Base-by-base conservation (phyloP, 225 moss, liverwort and hornwort genomes). In the Takakia lepidozioides region DNA sequence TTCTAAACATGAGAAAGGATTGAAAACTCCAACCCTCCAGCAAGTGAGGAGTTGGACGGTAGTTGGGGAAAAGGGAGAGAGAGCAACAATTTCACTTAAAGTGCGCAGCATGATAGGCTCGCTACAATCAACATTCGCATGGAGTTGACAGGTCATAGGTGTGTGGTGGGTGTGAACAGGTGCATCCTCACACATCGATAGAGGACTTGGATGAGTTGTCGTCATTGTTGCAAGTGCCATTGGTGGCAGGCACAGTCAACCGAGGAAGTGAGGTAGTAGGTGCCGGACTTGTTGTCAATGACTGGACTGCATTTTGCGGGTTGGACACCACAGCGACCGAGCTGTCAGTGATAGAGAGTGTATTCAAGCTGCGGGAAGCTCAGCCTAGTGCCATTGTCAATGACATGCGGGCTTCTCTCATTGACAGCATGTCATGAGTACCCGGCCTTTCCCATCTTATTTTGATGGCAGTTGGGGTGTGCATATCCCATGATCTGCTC, bases 281-380 rank as follows among this genome's bases (percentile, higher is more conserved):
- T 25, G 98, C 91, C 8, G 91, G 98, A 1, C 60, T 99, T 67
- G 87, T 99, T 23, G 87, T 78, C 0, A 99, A 99, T 38, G 98
- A 99, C 57, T 99, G 98, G 98, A 85, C 89, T 32, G 87, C 91
- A 14, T 84, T 99, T 26, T 91, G 87, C 60, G 98, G 98, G 30
- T 48, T 85, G 21, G 91, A 99, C 55, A 91, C 98, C 16, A 99
- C 91, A 26, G 91, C 98, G 5, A 91, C 98, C 3, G 91, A 99
- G 53, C 80, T 99, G 15, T 83, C 87, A 19, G 91, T 99, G 25
- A 79, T 99, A 8, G 91, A 91, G 57, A 99, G 65, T 43, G 91
- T 99, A 10, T 99, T 99, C 43, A 98, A 98, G 52, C 48, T 98
- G 16, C 82, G 98, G 52, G 98, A 98, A 48, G 82, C 91, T 3